A percentile compares a stretch with the other conserved stretches of the same genome.
Conservation (phyloP, 2,329 filamentous ascomycete species). For the Diaporthe caulivora region DNA sequence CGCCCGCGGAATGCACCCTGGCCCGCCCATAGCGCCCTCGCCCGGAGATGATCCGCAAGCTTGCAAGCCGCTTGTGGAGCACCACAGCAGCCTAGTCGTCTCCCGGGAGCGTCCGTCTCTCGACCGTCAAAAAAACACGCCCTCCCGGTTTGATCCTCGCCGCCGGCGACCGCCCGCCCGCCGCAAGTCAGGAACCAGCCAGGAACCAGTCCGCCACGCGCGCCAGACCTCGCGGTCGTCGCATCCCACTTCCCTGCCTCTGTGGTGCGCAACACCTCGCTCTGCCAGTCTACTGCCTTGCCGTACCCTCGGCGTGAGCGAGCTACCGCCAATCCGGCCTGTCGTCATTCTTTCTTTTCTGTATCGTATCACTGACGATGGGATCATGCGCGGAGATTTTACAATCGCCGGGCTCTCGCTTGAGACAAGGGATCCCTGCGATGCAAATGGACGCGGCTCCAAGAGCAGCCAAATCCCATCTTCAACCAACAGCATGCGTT, state of each 20-base stretch:
- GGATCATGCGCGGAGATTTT: not conserved
- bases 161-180: not conserved
- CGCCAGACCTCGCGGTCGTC: not conserved
- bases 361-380: not conserved
- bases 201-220: not conserved
- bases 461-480: not conserved
- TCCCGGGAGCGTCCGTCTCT: conserved; percentile 24
- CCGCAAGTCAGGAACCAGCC: too few relatives aligned
- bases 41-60: not conserved
- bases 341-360: too few relatives aligned
- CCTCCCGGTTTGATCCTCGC: conserved; percentile 15
- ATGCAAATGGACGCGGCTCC: conserved; percentile 10
- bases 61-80: conserved; percentile 1
- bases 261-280: not conserved
- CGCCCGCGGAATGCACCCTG: conserved; percentile 7
- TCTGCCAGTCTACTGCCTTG: too few relatives aligned
- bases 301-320: too few relatives aligned
- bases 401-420: not conserved
- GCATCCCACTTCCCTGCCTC: not conserved
- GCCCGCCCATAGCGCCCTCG: not conserved
- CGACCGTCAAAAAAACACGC: not conserved
- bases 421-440: conserved; percentile 15
- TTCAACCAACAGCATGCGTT: conserved; percentile 7
- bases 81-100: not conserved
- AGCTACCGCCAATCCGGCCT: not conserved